A percentile compares a stretch with the other conserved stretches of the same genome.
Conservation (phyloP, 2,329 filamentous ascomycete species). For the Penicillium sp. region DNA sequence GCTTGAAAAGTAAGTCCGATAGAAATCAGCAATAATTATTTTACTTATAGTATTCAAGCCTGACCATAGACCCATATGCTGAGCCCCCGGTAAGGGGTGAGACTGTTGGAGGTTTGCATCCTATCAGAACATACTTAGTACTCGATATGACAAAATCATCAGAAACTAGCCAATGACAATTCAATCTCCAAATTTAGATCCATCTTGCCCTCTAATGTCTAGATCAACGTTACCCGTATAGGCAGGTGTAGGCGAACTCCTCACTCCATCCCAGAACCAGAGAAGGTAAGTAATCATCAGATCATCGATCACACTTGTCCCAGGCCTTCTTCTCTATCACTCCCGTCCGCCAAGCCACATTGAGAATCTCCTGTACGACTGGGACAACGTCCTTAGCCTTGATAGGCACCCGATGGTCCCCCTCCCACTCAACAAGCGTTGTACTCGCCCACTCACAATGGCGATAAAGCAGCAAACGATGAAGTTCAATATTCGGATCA, state of each 20-base stretch:
- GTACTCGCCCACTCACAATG: not conserved
- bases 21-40: not conserved
- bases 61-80: too few relatives aligned
- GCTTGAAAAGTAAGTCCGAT: not conserved
- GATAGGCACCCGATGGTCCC: slow-evolving; percentile 64
- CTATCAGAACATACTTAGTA: too few relatives aligned
- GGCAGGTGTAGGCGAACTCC: too few relatives aligned
- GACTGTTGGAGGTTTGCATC: too few relatives aligned
- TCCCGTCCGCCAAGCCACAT: not conserved
- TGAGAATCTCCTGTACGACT: slow-evolving; percentile 53
- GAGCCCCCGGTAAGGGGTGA: too few relatives aligned
- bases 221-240: too few relatives aligned
- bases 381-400: slow-evolving; percentile 62
- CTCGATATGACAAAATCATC: too few relatives aligned
- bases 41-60: too few relatives aligned
- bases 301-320: not conserved
- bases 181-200: too few relatives aligned
- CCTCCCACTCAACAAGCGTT: slow-evolving; percentile 47
- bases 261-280: not conserved
- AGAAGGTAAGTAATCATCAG: not conserved
- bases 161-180: too few relatives aligned
- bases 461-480: not conserved
- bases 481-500: not conserved
- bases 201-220: too few relatives aligned
- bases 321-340: not conserved